Conservation (phyloP, 352 stramenopile species). For the Thraustochytrium sp. region DNA sequence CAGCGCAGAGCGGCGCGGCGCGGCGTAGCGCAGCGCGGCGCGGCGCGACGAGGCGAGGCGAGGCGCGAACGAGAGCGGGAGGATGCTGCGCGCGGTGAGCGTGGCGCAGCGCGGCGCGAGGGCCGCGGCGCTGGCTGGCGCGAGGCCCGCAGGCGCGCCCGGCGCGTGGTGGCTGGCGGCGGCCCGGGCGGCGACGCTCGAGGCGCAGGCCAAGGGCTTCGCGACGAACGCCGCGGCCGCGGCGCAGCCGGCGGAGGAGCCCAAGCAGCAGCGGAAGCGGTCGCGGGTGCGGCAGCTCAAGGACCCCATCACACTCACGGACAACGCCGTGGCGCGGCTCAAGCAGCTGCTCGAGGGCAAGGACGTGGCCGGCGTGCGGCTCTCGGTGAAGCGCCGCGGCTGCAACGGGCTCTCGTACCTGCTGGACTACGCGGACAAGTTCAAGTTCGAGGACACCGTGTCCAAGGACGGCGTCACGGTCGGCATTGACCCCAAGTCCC, state of each 20-base stretch:
- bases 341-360: constrained; percentile 27
- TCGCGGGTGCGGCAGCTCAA: not conserved
- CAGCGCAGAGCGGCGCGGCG: no score
- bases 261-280: constrained; percentile 8
- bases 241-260: not conserved
- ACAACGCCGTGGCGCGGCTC: constrained; percentile 28
- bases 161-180: no score
- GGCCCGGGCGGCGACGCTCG: no score
- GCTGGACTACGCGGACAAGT: constrained; percentile 96
- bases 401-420: constrained; percentile 98
- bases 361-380: constrained; percentile 84
- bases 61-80: no score
- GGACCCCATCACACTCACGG: constrained; percentile 37
- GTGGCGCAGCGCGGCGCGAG: no score
- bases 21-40: no score
- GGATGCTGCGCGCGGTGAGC: no score
- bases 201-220: no score
- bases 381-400: constrained; percentile 89
- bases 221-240: not conserved
- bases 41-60: no score
- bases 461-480: constrained; percentile 79
- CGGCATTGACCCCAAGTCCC: constrained; percentile 95
- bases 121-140: no score
- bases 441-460: constrained; percentile 87
- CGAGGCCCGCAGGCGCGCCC: no score